Base-by-base conservation (phyloP, 2,329 filamentous ascomycete genomes). In the Colletotrichum tofieldiae region DNA sequence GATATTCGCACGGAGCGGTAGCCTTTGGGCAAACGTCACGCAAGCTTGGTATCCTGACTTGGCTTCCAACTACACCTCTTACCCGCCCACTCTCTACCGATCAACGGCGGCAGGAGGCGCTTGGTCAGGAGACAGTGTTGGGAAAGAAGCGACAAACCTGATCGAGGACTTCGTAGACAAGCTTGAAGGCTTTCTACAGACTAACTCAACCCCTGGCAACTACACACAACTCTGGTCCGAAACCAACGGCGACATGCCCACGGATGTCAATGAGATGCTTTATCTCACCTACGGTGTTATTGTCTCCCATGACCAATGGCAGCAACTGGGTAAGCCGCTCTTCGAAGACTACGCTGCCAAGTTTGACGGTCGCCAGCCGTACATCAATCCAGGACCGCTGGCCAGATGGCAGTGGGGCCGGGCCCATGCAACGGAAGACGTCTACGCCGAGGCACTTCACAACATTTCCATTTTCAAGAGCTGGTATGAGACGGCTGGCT, bases 231-330 rank as follows among this genome's bases (percentile, higher is more conserved):
- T 74, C 32, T 82, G 79, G 80, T 59, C 58, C 12, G 63, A 74
- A 5, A 73, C 77, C 7, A 56, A 58, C 32, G 65, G 63, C 23
- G 64, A 67, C 12, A 23, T 29, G 5, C 64, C 56, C 16, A 37
- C 71, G 2, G 55, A 77, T 1, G 62, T 82, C 20, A 52, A 54
- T 4, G 29, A 76, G 29, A 61, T 82, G 35, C 75, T 83, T 9
- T 77, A 77, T 65, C 60, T 74, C 2, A 82, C 79, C 0, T 83
- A 83, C 67, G 71, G 79, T 0, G 77, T 77, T 8, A 65, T 83
- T 39, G 80, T 82, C 65, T 77, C 75, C 51, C 81, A 81, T 63
- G 77, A 83, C 64, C 82, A 84, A 65, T 79, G 73, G 49, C 49
- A 69, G 6, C 76, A 82, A 1, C 74, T 84, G 7, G 77, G 80